These are phyloP conservation scores for Penicillium frequentans DNA, from an alignment of 2,329 filamentous ascomycete species.

Conservation along the genomic window DNA sequence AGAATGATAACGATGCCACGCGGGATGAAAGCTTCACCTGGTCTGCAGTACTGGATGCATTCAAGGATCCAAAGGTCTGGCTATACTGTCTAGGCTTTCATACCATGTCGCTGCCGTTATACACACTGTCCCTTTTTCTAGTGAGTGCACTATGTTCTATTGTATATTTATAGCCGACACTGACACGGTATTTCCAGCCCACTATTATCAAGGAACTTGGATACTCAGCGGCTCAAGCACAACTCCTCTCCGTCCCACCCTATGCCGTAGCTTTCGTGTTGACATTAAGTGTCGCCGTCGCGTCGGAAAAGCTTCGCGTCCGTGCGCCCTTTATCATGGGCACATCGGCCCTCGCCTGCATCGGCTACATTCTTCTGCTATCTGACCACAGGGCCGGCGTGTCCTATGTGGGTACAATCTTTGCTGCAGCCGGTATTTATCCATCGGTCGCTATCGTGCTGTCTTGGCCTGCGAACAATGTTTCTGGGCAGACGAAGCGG, in stretches of 20 bases:
- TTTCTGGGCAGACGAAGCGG: constrained; percentile 69
- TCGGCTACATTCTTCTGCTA: constrained; percentile 64
- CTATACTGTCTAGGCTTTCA: constrained; percentile 19
- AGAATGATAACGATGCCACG: constrained; percentile 68
- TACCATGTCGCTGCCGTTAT: constrained; percentile 35
- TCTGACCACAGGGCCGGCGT: constrained; percentile 55
- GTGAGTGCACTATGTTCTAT: constrained; percentile 10
- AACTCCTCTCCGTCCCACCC: constrained; percentile 63
- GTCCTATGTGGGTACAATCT: constrained; percentile 62
- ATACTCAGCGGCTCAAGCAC: constrained; percentile 42
- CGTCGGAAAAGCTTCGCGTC: constrained; percentile 58
- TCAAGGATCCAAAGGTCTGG: constrained; percentile 52
- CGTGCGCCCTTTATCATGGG: constrained; percentile 65
- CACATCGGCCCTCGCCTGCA: constrained; percentile 56
- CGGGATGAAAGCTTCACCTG: constrained; percentile 69
- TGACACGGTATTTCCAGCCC: constrained; percentile 24
- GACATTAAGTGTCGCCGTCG: constrained; percentile 58
- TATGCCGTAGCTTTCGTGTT: constrained; percentile 64
- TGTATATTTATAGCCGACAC: not conserved
- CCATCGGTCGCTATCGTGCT: constrained; percentile 63
- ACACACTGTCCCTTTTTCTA: constrained; percentile 42
- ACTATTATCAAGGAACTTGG: constrained; percentile 46
- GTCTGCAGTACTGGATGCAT: constrained; percentile 62
- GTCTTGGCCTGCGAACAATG: constrained; percentile 71
- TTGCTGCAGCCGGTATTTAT: constrained; percentile 67